These are phyloP conservation scores for Discostella pseudostelligera DNA, from an alignment of 108 stramenopile genomes.

Conservation along the genomic window DNA sequence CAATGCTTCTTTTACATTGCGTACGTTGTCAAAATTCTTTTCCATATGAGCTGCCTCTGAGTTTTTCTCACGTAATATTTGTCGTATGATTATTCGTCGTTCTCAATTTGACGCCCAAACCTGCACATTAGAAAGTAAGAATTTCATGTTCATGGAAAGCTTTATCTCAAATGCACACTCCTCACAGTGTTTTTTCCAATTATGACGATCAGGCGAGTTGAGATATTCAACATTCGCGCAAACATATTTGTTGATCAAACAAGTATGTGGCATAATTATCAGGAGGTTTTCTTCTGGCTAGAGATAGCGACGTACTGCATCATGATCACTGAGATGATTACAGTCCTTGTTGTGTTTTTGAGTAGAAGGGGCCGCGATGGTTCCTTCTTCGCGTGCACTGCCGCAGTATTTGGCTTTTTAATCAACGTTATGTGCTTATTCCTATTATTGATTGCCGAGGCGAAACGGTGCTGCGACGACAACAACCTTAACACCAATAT, in stretches of 20 bases:
- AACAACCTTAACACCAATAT: slow-evolving; percentile 2
- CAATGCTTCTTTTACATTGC: slow-evolving; percentile 25
- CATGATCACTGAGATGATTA: slow-evolving; percentile 49
- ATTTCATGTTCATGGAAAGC: background rate
- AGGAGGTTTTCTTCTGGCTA: slow-evolving; percentile 51
- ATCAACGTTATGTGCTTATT: slow-evolving; percentile 51
- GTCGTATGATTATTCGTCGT: background rate
- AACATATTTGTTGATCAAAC: slow-evolving; percentile 21
- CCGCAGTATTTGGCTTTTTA: slow-evolving; percentile 53
- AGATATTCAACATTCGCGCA: slow-evolving; percentile 29
- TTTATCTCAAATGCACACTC: background rate
- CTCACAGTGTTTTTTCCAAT: background rate
- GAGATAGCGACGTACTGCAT: slow-evolving; percentile 47
- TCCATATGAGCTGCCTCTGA: background rate
- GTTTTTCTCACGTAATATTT: background rate
- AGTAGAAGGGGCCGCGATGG: slow-evolving; percentile 4
- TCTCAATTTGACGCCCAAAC: background rate
- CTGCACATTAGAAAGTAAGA: slow-evolving; percentile 5
- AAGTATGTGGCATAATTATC: slow-evolving; percentile 19
- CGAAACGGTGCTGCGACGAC: slow-evolving; percentile 58
- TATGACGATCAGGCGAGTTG: slow-evolving; percentile 38
- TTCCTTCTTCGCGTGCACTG: slow-evolving; percentile 15
- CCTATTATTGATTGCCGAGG: slow-evolving; percentile 65
- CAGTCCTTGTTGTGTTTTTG: slow-evolving; percentile 19
- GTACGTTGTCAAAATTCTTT: slow-evolving; percentile 21